A percentile compares a stretch with the other conserved stretches of the same genome.
phyloP scores from a whole-genome alignment of 179 eudicot species.

The Camellia oleifera region DNA sequence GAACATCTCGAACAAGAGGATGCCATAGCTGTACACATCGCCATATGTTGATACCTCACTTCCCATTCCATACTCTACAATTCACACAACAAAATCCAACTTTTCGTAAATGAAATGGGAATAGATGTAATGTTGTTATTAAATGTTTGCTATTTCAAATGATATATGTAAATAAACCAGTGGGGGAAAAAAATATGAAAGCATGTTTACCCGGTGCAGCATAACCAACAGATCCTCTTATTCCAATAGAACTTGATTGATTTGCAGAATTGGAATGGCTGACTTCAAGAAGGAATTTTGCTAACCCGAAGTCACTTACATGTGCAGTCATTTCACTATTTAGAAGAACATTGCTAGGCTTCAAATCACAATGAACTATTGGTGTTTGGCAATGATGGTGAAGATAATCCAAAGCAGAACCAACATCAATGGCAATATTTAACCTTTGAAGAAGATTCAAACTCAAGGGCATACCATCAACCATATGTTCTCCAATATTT shows the following conservation, averaged over 20 bases:
- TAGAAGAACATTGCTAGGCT: slow-evolving; percentile 2
- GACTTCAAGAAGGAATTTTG: not conserved
- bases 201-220: too few species aligned
- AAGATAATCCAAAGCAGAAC: not conserved
- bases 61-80: not conserved
- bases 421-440: slow-evolving; percentile 1
- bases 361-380: not conserved
- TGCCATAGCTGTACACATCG: too few species aligned
- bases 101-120: too few species aligned
- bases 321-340: not conserved
- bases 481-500: not conserved
- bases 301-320: not conserved
- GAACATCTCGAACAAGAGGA: too few species aligned
- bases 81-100: too few species aligned
- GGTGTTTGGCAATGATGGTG: not conserved
- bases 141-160: too few species aligned
- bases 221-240: not conserved
- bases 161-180: too few species aligned
- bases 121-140: too few species aligned
- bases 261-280: not conserved
- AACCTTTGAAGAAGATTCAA: not conserved
- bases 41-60: too few species aligned
- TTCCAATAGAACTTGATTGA: not conserved
- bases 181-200: too few species aligned
- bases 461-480: too few species aligned